These are phyloP conservation scores for Bryoerythrophyllum caledonicum DNA, from an alignment of 225 moss, liverwort and hornwort species.

Conservation along the genomic window DNA sequence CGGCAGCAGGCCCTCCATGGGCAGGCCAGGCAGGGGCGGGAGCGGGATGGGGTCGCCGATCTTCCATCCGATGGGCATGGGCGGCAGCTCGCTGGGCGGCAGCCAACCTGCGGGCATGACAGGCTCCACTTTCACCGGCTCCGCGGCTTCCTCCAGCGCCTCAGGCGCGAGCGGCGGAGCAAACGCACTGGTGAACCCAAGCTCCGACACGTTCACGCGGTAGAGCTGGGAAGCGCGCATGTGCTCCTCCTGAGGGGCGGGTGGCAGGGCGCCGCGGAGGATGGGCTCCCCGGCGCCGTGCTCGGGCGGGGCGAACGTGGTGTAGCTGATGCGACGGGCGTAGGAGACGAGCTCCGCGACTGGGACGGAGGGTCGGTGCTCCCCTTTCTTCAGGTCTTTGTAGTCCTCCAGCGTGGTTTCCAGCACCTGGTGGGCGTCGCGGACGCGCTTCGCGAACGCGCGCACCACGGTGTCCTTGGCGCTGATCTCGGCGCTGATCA, in stretches of 20 bases:
- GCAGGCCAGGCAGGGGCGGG: constrained; percentile 62
- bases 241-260: constrained; percentile 96
- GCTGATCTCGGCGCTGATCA: constrained; percentile 67
- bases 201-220: constrained; percentile 68
- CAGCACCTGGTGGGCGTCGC: constrained; percentile 86
- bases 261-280: constrained; percentile 85
- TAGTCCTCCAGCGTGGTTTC: constrained; percentile 78
- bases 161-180: constrained; percentile 48
- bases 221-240: constrained; percentile 94
- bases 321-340: constrained; percentile 91
- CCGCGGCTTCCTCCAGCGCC: constrained; percentile 44
- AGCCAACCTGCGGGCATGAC: constrained; percentile 77
- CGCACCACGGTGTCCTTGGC: constrained; percentile 75
- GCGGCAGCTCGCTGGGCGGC: constrained; percentile 72
- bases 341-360: constrained; percentile 88
- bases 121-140: constrained; percentile 84
- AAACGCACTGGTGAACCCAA: constrained; percentile 76
- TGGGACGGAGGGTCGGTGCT: constrained; percentile 52
- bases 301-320: constrained; percentile 95
- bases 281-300: constrained; percentile 72
- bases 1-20: constrained; percentile 61
- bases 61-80: constrained; percentile 97
- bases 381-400: constrained; percentile 64
- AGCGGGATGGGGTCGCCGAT: constrained; percentile 86
- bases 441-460: constrained; percentile 78